phyloP scores from a whole-genome alignment of 306 rosid species.

The Lupinus albus region DNA sequence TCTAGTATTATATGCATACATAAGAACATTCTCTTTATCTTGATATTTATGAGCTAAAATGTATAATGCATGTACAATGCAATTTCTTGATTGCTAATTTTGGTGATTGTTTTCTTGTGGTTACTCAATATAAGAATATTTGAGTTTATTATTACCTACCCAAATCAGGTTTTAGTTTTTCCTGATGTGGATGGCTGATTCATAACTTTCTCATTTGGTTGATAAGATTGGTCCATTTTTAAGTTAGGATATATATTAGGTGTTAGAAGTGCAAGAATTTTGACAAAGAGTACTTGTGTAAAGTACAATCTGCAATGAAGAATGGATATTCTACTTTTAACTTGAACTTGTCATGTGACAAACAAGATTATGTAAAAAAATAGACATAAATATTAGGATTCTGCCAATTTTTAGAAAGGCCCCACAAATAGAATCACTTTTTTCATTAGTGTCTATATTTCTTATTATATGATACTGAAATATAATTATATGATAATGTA shows the following conservation, averaged over 20 bases:
- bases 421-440: too few relatives aligned
- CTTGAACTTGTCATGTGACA: too few relatives aligned
- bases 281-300: neutral
- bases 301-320: too few relatives aligned
- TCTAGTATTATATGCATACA: neutral
- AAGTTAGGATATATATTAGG: neutral
- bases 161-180: constrained; percentile 12
- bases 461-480: too few relatives aligned
- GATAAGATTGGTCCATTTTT: neutral
- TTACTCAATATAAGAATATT: neutral
- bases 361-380: too few relatives aligned
- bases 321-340: too few relatives aligned
- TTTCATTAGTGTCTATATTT: too few relatives aligned
- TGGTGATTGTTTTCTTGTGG: constrained; percentile 24
- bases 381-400: too few relatives aligned
- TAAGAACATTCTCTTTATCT: constrained; percentile 6
- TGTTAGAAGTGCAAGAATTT: neutral
- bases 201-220: neutral
- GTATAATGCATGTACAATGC: constrained; percentile 25
- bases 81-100: constrained; percentile 27
- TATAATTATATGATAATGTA: too few relatives aligned
- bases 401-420: too few relatives aligned
- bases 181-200: constrained; percentile 7
- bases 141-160: neutral
- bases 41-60: constrained; percentile 26